Evolutionary conservation across 768 basidiomycete species (phyloP).

Genomic region (Pholiota microspora): DNA sequence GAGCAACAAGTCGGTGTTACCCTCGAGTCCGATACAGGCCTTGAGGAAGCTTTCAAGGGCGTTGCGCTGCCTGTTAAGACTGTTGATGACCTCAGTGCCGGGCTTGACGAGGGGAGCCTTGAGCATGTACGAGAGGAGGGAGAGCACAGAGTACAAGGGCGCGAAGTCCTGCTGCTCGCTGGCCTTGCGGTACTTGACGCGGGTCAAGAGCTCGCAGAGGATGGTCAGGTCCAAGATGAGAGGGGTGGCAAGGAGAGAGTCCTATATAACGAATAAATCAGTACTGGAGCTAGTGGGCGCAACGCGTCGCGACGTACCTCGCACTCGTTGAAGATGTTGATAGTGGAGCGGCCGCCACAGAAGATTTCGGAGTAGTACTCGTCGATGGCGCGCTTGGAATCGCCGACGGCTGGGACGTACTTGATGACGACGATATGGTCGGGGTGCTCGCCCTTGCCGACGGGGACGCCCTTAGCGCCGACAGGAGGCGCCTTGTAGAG

Average conservation of each 20-base stretch:
- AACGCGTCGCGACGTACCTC: slow-evolving; percentile 49
- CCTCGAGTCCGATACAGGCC: slow-evolving; percentile 88
- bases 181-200: slow-evolving; percentile 80
- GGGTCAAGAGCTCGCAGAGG: slow-evolving; percentile 91
- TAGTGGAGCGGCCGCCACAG: slow-evolving; percentile 91
- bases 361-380: slow-evolving; percentile 99
- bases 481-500: slow-evolving; percentile 81
- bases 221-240: slow-evolving; percentile 93
- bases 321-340: slow-evolving; percentile 98
- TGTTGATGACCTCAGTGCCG: slow-evolving; percentile 93
- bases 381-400: slow-evolving; percentile 98
- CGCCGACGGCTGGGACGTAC: slow-evolving; percentile 94
- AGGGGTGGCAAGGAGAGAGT: slow-evolving; percentile 93
- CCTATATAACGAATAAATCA: slow-evolving; percentile 40
- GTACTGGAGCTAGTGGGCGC: too few relatives aligned
- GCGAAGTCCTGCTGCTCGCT: slow-evolving; percentile 60
- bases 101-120: slow-evolving; percentile 98
- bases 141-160: slow-evolving; percentile 88
- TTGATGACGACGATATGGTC: slow-evolving; percentile 98
- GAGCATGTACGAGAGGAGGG: slow-evolving; percentile 94
- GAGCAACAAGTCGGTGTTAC: slow-evolving; percentile 79
- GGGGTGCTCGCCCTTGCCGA: slow-evolving; percentile 92
- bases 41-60: slow-evolving; percentile 93
- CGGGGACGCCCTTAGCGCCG: slow-evolving; percentile 43
- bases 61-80: slow-evolving; percentile 90